phyloP scores from a whole-genome alignment of 148 eudicot genomes.

The Fagopyrum tataricum region DNA sequence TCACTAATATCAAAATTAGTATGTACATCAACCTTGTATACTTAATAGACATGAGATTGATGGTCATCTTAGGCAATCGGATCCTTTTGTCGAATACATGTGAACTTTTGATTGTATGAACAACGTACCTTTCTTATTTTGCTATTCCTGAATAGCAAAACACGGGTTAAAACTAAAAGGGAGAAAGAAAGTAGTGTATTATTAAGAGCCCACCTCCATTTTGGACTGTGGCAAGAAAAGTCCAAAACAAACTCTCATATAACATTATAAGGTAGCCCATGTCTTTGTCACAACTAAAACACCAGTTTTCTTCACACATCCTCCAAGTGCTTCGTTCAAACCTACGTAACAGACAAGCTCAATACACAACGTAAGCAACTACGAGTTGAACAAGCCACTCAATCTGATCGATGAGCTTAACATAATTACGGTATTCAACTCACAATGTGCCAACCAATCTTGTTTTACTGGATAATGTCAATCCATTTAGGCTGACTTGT shows the following conservation, averaged over 20 bases:
- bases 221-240: constrained; percentile 3
- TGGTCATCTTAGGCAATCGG: no score
- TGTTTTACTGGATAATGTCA: neutral
- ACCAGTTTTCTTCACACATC: neutral
- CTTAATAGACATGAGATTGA: no score
- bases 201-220: neutral
- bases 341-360: neutral
- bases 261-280: neutral
- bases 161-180: neutral
- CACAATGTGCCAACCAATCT: neutral
- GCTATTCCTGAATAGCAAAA: neutral
- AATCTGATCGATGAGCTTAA: neutral
- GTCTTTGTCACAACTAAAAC: neutral
- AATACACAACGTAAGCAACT: neutral
- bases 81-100: no score
- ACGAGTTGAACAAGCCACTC: neutral
- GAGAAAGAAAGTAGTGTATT: neutral
- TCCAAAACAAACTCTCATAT: neutral
- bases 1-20: no score
- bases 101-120: no score
- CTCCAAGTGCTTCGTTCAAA: neutral
- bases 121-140: neutral
- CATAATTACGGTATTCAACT: neutral
- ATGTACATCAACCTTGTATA: no score
- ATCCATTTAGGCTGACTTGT: neutral